Evolutionary conservation across 192 early-diverging fungal genomes (phyloP).

Genomic region (Backusella mclennaniae): DNA sequence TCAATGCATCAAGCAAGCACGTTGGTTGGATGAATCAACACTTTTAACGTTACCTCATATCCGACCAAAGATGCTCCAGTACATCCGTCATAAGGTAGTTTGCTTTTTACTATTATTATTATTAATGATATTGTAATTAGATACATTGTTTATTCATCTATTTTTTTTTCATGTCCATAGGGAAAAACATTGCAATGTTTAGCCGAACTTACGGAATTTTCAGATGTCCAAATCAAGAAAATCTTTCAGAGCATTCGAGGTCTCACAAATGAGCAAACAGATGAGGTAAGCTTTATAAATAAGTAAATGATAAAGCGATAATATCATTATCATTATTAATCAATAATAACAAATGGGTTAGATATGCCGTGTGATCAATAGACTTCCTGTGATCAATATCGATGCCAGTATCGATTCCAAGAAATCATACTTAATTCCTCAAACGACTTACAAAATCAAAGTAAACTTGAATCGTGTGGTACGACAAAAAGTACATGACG

Average conservation of each 20-base stretch:
- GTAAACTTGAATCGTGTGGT: conserved; percentile 17
- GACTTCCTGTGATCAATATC: conserved; percentile 48
- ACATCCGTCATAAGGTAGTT: conserved; percentile 28
- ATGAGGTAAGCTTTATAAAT: conserved; percentile 19
- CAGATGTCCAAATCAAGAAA: conserved; percentile 22
- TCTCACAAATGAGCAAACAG: conserved; percentile 6
- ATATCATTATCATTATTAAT: neutral
- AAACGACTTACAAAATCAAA: conserved; percentile 22
- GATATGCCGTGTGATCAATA: conserved; percentile 45
- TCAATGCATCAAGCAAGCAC: conserved; percentile 93
- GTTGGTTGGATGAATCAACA: conserved; percentile 74
- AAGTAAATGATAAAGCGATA: neutral
- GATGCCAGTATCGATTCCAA: conserved; percentile 40
- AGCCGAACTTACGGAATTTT: conserved; percentile 35
- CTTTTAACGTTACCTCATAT: conserved; percentile 67
- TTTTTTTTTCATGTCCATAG: conserved; percentile 11
- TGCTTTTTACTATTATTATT: neutral
- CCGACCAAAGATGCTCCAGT: conserved; percentile 37
- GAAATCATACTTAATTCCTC: conserved; percentile 44
- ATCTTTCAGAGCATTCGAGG: conserved; percentile 21
- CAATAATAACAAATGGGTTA: conserved; percentile 15
- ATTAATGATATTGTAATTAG: neutral
- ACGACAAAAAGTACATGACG: conserved; percentile 39
- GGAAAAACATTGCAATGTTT: conserved; percentile 25
- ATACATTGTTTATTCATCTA: neutral